These are phyloP conservation scores for Rhodotorula sp. DNA, from an alignment of 1,284 basidiomycete species.

Conservation along the genomic window DNA sequence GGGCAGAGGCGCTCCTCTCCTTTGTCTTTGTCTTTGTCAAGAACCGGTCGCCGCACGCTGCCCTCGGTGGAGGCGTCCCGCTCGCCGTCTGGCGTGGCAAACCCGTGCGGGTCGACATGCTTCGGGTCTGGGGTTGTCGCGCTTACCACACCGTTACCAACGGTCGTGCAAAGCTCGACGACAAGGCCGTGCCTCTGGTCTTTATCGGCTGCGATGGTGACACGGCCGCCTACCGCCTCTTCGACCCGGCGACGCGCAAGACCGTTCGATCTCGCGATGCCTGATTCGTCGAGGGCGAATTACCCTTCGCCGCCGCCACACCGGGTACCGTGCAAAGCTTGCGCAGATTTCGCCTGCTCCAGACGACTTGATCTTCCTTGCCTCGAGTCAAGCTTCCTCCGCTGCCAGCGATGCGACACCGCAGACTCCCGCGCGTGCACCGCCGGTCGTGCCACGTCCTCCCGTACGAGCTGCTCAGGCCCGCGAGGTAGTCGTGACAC, in stretches of 20 bases:
- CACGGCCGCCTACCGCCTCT: constrained; percentile 3
- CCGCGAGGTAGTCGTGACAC: background rate
- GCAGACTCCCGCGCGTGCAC: background rate
- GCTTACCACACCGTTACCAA: constrained; percentile 48
- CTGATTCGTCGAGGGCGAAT: background rate
- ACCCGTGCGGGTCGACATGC: constrained; percentile 47
- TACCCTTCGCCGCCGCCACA: background rate
- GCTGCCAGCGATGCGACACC: too few relatives aligned
- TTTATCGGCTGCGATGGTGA: constrained; percentile 6
- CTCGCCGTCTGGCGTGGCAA: constrained; percentile 43
- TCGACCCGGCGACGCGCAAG: background rate
- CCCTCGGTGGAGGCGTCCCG: constrained; percentile 43
- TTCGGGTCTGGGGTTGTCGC: constrained; percentile 48
- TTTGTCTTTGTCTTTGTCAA: constrained; percentile 47
- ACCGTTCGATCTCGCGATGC: background rate
- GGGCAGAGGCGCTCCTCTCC: constrained; percentile 48
- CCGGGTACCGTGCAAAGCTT: background rate
- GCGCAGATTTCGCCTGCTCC: background rate
- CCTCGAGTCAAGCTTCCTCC: background rate
- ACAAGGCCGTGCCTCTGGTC: background rate
- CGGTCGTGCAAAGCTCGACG: constrained; percentile 3
- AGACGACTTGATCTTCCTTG: background rate
- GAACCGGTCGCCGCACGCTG: constrained; percentile 47
- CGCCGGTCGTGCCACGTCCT: background rate
- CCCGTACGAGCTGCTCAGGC: background rate